Evolutionary conservation across 345 rosid species (phyloP), one percentile per base, ranked within the genome.

Genomic region (Dipteronia dyeriana): DNA sequence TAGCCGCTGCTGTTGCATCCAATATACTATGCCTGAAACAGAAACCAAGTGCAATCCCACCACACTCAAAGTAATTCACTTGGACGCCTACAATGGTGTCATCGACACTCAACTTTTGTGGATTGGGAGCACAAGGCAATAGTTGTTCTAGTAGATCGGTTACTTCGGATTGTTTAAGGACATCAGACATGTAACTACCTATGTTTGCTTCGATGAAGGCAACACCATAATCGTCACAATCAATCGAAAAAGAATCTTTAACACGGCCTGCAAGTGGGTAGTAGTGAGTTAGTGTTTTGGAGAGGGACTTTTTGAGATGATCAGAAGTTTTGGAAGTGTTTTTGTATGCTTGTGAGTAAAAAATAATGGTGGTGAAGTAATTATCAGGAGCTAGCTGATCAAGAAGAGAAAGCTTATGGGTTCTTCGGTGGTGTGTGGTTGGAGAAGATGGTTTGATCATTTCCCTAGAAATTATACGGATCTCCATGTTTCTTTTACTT

Each of bases 371-470:
- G 2, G 83, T 81, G 25, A 79, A 80, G 51, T 81, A 76, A 2
- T 68, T 64, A 10, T 45, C 64, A 22, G 79, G 77, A 9, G 76
- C 19, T 14, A 81, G 57, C 62, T 83, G 83, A 73, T 86, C 80
- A 0, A 86, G 76, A n/a, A 81, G 75, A 23, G 83, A 86, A 31
- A 86, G 85, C 2, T 73, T 79, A 65, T 76, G 65, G 38, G 7
- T 65, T 66, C 74, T 60, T 1, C 71, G 86, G 62, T 71, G 70
- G 17, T 20, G 10, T 47, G 86, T 84, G 10, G 85, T 79, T 75
- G 85, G 79, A 41, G 84, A 76, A 9, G 78, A 79, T 67, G 86
- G 86, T 63, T 73, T 81, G 67, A 81, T 77, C 61, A 53, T 51
- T 43, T 81, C 79, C 67, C 45, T 77, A 8, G 85, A 79, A 47